These are phyloP conservation scores for Botrytis tulipae DNA, from an alignment of 2,329 filamentous ascomycete genomes.

Conservation along the genomic window DNA sequence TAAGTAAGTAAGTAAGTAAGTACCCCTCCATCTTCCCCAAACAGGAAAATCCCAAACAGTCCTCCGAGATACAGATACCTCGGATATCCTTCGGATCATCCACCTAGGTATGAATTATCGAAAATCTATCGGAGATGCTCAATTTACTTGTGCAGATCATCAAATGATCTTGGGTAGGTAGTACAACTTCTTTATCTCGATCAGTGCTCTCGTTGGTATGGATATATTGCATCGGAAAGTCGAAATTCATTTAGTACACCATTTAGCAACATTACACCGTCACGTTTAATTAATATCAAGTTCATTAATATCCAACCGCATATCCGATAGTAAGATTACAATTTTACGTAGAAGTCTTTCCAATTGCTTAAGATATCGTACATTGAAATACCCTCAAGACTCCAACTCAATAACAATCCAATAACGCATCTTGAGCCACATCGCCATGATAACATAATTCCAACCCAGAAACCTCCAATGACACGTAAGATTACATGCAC, in stretches of 20 bases:
- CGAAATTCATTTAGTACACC: background rate
- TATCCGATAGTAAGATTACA: background rate
- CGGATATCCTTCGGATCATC: conserved; percentile 8
- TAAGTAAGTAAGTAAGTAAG: no score
- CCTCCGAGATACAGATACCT: background rate
- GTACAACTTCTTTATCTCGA: background rate
- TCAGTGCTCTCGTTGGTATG: no score
- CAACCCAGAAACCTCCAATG: background rate
- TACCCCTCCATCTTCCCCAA: background rate
- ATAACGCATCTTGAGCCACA: background rate
- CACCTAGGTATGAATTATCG: background rate
- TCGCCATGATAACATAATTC: background rate
- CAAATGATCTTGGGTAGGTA: background rate
- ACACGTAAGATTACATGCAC: background rate
- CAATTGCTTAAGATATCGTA: background rate
- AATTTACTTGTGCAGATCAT: background rate
- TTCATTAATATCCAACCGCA: background rate
- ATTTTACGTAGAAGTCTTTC: background rate
- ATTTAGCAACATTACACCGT: no score
- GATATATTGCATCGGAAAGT: background rate
- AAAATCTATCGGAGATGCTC: background rate
- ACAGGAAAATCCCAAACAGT: background rate
- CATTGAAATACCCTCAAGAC: background rate
- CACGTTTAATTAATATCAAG: background rate
- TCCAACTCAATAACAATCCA: background rate